Base-by-base conservation (phyloP, 352 stramenopile genomes). In the Phytophthora nicotianae region DNA sequence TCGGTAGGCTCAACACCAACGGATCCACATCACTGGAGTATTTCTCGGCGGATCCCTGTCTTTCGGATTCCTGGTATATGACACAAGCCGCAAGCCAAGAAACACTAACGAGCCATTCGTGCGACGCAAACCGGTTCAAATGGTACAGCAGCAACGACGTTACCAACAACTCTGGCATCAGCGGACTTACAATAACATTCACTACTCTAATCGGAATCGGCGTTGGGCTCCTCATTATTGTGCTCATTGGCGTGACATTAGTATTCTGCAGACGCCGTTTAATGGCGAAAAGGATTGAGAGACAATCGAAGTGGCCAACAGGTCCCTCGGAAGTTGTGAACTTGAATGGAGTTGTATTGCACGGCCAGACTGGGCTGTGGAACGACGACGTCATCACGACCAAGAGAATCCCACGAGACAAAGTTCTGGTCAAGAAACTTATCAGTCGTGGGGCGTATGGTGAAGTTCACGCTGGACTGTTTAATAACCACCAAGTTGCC, bases 391-490 rank as follows among this genome's bases (percentile, higher is more conserved):
- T 68, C 21, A 68, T 82, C 57, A 64, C 72, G 21, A 66, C 68
- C 5, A 65, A 73, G 19, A 52, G 71, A 5, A 48, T 80, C 13
- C 62, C 74, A 16, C 37, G 72, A 21, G 68, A 78, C 7, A 69
- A 75, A 21, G 38, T 80, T 5, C 5, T 60, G 3, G 41, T 50
- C 10, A 46, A 54, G 17, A 55, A 73, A 13, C 41, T 75, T 7
- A 50, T 83, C 29, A 76, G 67, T 50, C 38, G 60, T 6, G 80
- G 80, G 1, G 55, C 65, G 5, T 86, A 75, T 49, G 74, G 72
- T 0, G 69, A 83, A 33, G 72, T 84, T 2, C 78, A 75, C 59
- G 9, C 13, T 16, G 77, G 74, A 2, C 17, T 32, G 0, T 83
- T 69, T 47, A 65, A 72, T 14, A 7, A 46, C n/a, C 29, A 74